phyloP scores from a whole-genome alignment of 345 rosid genomes.

The Toxicodendron radicans region DNA sequence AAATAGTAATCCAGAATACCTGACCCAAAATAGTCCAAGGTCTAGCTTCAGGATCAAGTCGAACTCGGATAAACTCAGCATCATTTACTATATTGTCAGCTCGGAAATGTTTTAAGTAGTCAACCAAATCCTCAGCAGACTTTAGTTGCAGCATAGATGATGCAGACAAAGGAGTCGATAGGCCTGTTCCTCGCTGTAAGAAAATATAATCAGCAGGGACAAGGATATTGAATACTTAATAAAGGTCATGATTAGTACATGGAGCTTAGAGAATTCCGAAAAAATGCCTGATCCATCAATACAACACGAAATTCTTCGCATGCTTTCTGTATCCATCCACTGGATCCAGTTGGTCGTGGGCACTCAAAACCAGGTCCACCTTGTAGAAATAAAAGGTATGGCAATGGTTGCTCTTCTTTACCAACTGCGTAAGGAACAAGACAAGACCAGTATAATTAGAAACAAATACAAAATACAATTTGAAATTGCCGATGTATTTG shows the following conservation, averaged over 20 bases:
- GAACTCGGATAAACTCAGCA: conserved; percentile 77
- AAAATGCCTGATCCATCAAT: conserved; percentile 84
- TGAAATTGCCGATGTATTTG: not conserved
- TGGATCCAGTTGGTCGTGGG: conserved; percentile 75
- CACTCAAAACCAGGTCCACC: conserved; percentile 98
- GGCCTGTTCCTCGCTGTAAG: conserved; percentile 95
- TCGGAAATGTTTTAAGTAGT: conserved; percentile 68
- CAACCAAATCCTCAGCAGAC: conserved; percentile 60
- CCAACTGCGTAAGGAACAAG: conserved; percentile 44
- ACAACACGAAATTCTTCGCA: conserved; percentile 89
- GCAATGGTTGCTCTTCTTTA: conserved; percentile 72
- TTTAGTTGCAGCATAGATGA: conserved; percentile 84
- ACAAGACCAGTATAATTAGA: not conserved
- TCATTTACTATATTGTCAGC: conserved; percentile 92
- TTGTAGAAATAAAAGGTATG: conserved; percentile 75
- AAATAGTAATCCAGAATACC: conserved; percentile 39
- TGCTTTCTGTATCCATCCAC: conserved; percentile 84
- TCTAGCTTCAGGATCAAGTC: conserved; percentile 74
- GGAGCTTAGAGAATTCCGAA: conserved; percentile 1
- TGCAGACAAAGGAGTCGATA: conserved; percentile 74
- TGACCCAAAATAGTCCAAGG: conserved; percentile 91
- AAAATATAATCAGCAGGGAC: conserved; percentile 12
- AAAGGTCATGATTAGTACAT: conserved; percentile 6
- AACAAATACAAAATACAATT: not conserved
- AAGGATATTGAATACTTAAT: conserved; percentile 1